Base-by-base conservation (phyloP, 164 flowering plant species). In the Chimonanthus praecox region DNA sequence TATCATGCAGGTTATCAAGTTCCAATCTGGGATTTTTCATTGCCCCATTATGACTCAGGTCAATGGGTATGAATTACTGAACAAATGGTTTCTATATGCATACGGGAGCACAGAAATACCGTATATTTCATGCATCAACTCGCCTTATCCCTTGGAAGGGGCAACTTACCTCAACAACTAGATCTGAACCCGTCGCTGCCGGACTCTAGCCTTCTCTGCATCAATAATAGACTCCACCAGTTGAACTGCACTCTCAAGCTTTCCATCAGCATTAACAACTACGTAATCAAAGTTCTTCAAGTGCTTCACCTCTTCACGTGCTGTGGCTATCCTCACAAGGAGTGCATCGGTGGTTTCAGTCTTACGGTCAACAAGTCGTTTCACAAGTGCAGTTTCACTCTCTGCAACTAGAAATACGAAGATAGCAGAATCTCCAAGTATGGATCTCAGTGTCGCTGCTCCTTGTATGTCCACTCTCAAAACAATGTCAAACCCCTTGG, bases 381-480 rank as follows among this genome's bases (percentile, higher is more conserved):
- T 83, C 74, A 91, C 98, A 61, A 91, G 75, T 1, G 82, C 86
- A 60, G 77, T 71, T 72, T 94, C 97, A 73, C 91, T 94, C 87
- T 91, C 97, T 0, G 99, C 97, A 51, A 86, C 89, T 70, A 94
- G 73, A 62, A 92, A 94, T 51, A 92, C 72, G 75, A 92, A 92
- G 62, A 89, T 85, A 0, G 94, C 99, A 0, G 94, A 89, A 51
- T 86, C 33, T 58, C 94, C 90, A 11, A 92, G 78, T 43, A 89
- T 84, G 73, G 76, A 81, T 72, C 87, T 88, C 78, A 94, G 76
- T 0, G 92, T 89, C 3, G 88, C 81, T 0, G 97, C 99, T 13
- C 99, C 98, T 67, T 92, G 99, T 46, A 92, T 86, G 72, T 94
- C 99, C 18, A 94, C 99, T 71, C 97, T 88, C 80, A 94, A 47